Base-by-base conservation (phyloP, 148 eudicot genomes). In the Fagopyrum esculentum region DNA sequence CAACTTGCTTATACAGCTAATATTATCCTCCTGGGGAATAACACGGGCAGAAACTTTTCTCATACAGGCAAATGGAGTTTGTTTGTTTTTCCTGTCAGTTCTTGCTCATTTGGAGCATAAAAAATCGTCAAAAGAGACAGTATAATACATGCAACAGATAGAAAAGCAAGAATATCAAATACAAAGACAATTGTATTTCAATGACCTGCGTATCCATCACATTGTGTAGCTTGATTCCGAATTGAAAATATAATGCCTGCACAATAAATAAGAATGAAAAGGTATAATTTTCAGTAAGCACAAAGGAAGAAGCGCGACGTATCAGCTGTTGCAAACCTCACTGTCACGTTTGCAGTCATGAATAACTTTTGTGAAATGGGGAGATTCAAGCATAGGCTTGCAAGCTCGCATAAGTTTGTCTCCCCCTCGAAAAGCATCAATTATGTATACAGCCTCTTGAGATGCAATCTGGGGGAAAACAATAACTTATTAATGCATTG, bases 261-360 rank as follows among this genome's bases (percentile, higher is more conserved):
- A 86, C 5, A 40, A 66, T 40, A 66, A 16, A 17, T 45, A 12
- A 8, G 46, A 43, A 46, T 1, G 70, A 57, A 4, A 40, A 46
- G 47, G 19, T 4, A 66, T 66, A 17, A 66, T 9, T 8, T 35
- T 35, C 13, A 15, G n/a, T 13, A 40, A 52, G 73, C 30, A 46
- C 15, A 40, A 30, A 30, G 69, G 22, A 63, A 55, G 4, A 75
- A 61, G 74, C 68, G 75, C 74, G 70, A 83, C 15, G 13, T 66
- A 4, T 66, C n/a, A 66, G 71, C 40, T 43, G 40, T 40, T 15
- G 19, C 71, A 66, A 81, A 94, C 97, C 98, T 94, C 98, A 83
- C 97, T 92, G 78, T 95, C 98, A 44, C 97, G 89, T 84, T 95
- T 95, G 93, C 98, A 95, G 85, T 95, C 97, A 75, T 95, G 98